Base-by-base conservation (phyloP, 768 basidiomycete species). In the Naematelia aurantialba region DNA sequence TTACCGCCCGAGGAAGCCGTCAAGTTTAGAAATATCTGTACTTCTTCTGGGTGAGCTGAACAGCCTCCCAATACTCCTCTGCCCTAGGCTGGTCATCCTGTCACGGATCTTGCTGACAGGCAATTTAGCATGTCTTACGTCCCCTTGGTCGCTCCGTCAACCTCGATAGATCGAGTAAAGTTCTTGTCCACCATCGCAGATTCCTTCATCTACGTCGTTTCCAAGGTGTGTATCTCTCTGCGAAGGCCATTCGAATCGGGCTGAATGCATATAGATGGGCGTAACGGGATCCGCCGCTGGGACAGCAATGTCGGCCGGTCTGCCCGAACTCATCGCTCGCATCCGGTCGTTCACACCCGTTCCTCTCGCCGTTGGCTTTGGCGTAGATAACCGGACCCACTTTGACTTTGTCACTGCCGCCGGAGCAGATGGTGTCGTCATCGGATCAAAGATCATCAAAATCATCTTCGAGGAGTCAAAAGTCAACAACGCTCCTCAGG, bases 161-260 rank as follows among this genome's bases (percentile, higher is more conserved):
- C 96, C 0, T 86, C 87, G 27, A 80, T 89, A 46, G 80, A 84
- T 52, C 88, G 96, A 42, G 90, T 98, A 72, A 85, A 88, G 67
- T 96, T 96, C 79, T 82, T 99, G 42, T 81, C 90, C 1, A 85
- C 87, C 5, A 97, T 99, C 67, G 94, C 96, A 17, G 96, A 99
- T 76, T 86, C 87, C 1, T 98, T 99, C 81, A 91, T 99, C 63
- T 99, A 99, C 75, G 85, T 99, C 48, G 93, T 97, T n/a, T 96
- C 93, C 49, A 94, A 91, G 81, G 91, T 89, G 68, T 39, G 78
- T 26, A 47, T 51, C 21, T 21, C 29, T 62, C 5, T 46, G 47
- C 47, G 39, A 45, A n/a, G 19, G 45, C 31, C n/a, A n/a, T n/a
- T 49, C 21, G 29, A 31, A 25, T 5, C 5, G 24, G 25, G 25